Evolutionary conservation across 768 basidiomycete genomes (phyloP).

Genomic region (Chlorophyllum brunneum): DNA sequence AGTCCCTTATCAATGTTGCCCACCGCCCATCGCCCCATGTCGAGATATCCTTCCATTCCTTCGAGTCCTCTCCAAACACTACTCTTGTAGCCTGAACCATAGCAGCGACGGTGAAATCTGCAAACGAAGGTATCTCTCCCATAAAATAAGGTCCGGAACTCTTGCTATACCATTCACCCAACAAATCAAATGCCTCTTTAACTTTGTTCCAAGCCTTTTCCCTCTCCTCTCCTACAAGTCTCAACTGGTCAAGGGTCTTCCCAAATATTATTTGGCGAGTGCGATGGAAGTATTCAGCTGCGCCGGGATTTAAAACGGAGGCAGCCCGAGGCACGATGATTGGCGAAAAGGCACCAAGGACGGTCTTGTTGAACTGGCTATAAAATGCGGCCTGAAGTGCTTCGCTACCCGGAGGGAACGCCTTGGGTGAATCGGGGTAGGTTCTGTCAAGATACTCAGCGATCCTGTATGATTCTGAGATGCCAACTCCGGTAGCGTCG

Average conservation of each 20-base stretch:
- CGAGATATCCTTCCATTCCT: slow-evolving; percentile 18
- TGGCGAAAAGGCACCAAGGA: not conserved
- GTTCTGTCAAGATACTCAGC: slow-evolving; percentile 40
- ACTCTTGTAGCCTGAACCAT: slow-evolving; percentile 7
- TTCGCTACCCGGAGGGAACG: slow-evolving; percentile 30
- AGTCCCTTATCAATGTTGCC: slow-evolving; percentile 11
- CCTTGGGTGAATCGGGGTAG: slow-evolving; percentile 32
- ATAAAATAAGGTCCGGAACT: not conserved
- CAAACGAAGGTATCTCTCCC: slow-evolving; percentile 13
- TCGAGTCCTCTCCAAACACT: slow-evolving; percentile 16
- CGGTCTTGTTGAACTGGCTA: slow-evolving; percentile 12
- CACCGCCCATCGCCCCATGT: slow-evolving; percentile 20
- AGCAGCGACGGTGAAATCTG: slow-evolving; percentile 13
- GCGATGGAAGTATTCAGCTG: slow-evolving; percentile 12
- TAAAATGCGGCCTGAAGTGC: slow-evolving; percentile 29
- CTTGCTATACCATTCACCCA: slow-evolving; percentile 12
- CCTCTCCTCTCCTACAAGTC: slow-evolving; percentile 6
- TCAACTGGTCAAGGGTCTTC: not conserved
- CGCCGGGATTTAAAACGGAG: slow-evolving; percentile 2
- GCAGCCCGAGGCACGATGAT: slow-evolving; percentile 9
- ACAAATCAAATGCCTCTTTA: slow-evolving; percentile 1
- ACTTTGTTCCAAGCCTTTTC: slow-evolving; percentile 4
- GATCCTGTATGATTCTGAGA: slow-evolving; percentile 37
- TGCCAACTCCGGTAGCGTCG: slow-evolving; percentile 25
- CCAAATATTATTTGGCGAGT: slow-evolving; percentile 1